Percentiles rank a stretch among this genome's conserved stretches.
Conservation (phyloP, 108 stramenopile genomes). For the Licmophora abbreviata region DNA sequence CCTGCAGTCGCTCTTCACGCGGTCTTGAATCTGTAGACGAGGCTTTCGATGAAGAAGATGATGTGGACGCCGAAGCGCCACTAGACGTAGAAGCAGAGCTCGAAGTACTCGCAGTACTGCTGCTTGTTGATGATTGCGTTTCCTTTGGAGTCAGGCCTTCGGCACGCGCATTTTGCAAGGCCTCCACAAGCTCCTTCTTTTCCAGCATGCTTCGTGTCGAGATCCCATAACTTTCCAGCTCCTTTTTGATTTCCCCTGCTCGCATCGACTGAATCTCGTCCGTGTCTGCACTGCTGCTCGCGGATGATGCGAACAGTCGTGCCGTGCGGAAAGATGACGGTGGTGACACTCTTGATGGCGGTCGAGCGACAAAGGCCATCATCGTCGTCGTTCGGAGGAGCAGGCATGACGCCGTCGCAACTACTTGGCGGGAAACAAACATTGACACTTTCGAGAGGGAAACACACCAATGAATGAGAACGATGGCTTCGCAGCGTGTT, state of each 20-base stretch:
- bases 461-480: too few species aligned
- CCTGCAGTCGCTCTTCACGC: conserved; percentile 35
- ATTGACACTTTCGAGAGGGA: too few species aligned
- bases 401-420: too few species aligned
- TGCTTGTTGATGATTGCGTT: not conserved
- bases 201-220: conserved; percentile 60
- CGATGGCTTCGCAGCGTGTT: too few species aligned
- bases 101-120: conserved; percentile 1
- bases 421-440: too few species aligned
- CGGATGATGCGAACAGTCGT: too few species aligned
- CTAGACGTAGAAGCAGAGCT: conserved; percentile 14
- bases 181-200: conserved; percentile 66
- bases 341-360: too few species aligned
- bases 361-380: too few species aligned
- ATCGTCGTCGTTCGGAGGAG: too few species aligned
- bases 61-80: not conserved
- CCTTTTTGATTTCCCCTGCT: conserved; percentile 62
- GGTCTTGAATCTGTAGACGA: conserved; percentile 9
- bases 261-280: conserved; percentile 46
- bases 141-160: conserved; percentile 49
- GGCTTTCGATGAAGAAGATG: conserved; percentile 2
- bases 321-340: too few species aligned
- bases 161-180: conserved; percentile 48
- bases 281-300: not conserved
- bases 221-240: conserved; percentile 74